Conservation (phyloP, 768 basidiomycete genomes). For the Rhizopogon salebrosus region DNA sequence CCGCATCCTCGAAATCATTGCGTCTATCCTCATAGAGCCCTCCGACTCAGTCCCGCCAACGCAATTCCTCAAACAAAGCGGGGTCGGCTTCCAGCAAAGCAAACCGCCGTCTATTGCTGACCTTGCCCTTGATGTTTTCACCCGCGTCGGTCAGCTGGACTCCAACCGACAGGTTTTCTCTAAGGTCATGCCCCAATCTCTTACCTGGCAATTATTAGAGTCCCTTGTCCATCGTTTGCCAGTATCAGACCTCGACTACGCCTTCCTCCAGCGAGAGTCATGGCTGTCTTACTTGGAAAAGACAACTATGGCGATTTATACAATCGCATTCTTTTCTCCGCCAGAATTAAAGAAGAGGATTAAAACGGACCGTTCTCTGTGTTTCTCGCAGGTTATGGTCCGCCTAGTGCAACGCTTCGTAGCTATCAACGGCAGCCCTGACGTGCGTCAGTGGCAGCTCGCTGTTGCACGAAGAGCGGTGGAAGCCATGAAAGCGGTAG, state of each 20-base stretch:
- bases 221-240: constrained; percentile 83
- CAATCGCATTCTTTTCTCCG: constrained; percentile 78
- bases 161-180: constrained; percentile 72
- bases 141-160: constrained; percentile 73
- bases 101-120: constrained; percentile 64
- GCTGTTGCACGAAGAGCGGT: constrained; percentile 61
- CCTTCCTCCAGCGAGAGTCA: constrained; percentile 52
- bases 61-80: constrained; percentile 49
- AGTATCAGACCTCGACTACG: constrained; percentile 68
- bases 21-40: constrained; percentile 73
- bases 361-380: constrained; percentile 59
- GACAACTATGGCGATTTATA: constrained; percentile 77
- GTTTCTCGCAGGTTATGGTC: constrained; percentile 66
- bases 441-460: constrained; percentile 47
- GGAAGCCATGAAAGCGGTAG: constrained; percentile 75
- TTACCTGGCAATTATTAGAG: constrained; percentile 59
- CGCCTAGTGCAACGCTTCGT: constrained; percentile 66
- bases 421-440: constrained; percentile 37
- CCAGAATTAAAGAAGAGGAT: constrained; percentile 67
- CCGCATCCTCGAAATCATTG: constrained; percentile 59
- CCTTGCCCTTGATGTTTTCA: constrained; percentile 79
- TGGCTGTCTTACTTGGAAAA: constrained; percentile 83
- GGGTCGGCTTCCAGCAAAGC: constrained; percentile 34
- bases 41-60: constrained; percentile 61
- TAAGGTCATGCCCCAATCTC: constrained; percentile 48